These are phyloP conservation scores for Solioccasus polychromus DNA, from an alignment of 768 basidiomycete species.

Conservation along the genomic window DNA sequence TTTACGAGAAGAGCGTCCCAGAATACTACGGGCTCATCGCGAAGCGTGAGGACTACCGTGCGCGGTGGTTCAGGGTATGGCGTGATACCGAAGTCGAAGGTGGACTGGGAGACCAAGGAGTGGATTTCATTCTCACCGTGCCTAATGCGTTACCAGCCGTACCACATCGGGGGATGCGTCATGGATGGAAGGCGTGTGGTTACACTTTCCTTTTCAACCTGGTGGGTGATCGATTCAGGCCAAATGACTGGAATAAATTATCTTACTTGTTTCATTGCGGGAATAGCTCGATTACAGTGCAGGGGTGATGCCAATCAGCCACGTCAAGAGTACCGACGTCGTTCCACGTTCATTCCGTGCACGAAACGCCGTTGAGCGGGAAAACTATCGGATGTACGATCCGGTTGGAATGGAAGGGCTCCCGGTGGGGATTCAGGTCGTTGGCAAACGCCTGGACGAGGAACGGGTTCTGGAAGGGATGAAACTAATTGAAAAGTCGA, in stretches of 20 bases:
- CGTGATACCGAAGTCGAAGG: conserved; percentile 23
- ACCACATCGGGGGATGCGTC: conserved; percentile 49
- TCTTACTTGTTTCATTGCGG: neutral
- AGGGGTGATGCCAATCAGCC: conserved; percentile 44
- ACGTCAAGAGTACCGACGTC: conserved; percentile 36
- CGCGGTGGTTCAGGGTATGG: conserved; percentile 38
- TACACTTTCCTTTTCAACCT: conserved; percentile 70
- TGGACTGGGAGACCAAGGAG: conserved; percentile 35
- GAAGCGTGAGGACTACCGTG: conserved; percentile 42
- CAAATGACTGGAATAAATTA: neutral
- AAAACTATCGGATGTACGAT: conserved; percentile 42
- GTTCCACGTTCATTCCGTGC: conserved; percentile 22
- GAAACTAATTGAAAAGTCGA: conserved; percentile 35
- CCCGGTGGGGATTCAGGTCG: conserved; percentile 43
- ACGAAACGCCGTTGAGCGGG: conserved; percentile 38
- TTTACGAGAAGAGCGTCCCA: conserved; percentile 45
- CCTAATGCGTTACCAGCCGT: conserved; percentile 62
- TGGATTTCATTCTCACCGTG: conserved; percentile 64
- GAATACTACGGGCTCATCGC: conserved; percentile 51
- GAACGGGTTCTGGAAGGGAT: conserved; percentile 48
- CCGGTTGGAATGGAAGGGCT: conserved; percentile 41
- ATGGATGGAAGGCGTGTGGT: conserved; percentile 56
- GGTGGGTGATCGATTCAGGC: conserved; percentile 43
- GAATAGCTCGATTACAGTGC: conserved; percentile 43
- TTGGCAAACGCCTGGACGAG: conserved; percentile 43